These are phyloP conservation scores for Fonsecaea nubica DNA, from an alignment of 2,329 filamentous ascomycete species.

Conservation along the genomic window DNA sequence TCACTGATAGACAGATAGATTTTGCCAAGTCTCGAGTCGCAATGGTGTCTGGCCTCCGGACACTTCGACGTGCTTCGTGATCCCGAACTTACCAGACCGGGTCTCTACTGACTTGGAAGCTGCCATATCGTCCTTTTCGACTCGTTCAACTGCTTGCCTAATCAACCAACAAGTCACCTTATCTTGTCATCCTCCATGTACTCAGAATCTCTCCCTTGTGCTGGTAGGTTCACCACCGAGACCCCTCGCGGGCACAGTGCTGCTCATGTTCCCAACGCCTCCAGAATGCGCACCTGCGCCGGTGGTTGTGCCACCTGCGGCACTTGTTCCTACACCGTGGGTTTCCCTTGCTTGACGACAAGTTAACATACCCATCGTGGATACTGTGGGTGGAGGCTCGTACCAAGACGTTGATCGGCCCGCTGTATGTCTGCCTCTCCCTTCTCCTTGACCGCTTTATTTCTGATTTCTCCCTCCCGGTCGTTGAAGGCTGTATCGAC, in stretches of 20 bases:
- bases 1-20: neutral
- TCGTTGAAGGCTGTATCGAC: slow-evolving; percentile 34
- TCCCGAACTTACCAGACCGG: neutral
- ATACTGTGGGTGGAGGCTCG: neutral
- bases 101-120: neutral
- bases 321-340: slow-evolving; percentile 2
- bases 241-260: slow-evolving; percentile 16
- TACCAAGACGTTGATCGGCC: slow-evolving; percentile 27
- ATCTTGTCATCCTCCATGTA: neutral
- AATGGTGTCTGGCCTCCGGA: neutral
- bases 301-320: slow-evolving; percentile 24
- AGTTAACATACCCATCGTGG: neutral
- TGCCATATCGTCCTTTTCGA: neutral
- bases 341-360: slow-evolving; percentile 15
- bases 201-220: slow-evolving; percentile 26
- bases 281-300: slow-evolving; percentile 33
- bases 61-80: neutral
- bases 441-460: slow-evolving; percentile 31
- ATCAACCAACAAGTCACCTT: neutral
- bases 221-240: slow-evolving; percentile 25
- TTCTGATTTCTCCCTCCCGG: slow-evolving; percentile 25
- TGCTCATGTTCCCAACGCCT: slow-evolving; percentile 32
- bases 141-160: neutral
- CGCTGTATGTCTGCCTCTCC: slow-evolving; percentile 27
- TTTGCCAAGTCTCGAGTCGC: neutral